A percentile compares a stretch with the other conserved stretches of the same genome.
Evolutionary conservation across 2,329 filamentous ascomycete species (phyloP).

Genomic region (Pseudopyricularia cyperi): DNA sequence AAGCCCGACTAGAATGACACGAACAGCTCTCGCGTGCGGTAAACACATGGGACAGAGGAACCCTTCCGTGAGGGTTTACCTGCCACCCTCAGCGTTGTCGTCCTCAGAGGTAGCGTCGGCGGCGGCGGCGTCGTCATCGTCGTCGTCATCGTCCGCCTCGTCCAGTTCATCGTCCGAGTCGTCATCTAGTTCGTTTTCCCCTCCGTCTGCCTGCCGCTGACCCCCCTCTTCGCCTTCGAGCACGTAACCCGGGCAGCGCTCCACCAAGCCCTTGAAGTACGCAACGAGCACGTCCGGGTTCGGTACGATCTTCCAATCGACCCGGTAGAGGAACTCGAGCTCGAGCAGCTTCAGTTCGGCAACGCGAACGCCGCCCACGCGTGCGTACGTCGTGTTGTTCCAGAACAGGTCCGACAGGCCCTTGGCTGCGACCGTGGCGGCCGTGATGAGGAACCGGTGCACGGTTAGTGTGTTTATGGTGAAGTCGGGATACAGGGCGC

Average conservation of each 20-base stretch:
- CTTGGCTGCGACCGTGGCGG: constrained; percentile 90
- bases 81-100: background rate
- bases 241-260: constrained; percentile 42
- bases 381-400: constrained; percentile 94
- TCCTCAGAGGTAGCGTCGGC: background rate
- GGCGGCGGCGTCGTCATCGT: constrained; percentile 11
- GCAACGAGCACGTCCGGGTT: constrained; percentile 87
- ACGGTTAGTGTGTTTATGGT: constrained; percentile 94
- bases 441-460: constrained; percentile 92
- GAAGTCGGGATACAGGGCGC: constrained; percentile 83
- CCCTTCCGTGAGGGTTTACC: background rate
- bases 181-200: constrained; percentile 16
- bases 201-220: constrained; percentile 14
- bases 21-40: background rate
- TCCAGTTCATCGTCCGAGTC: constrained; percentile 18
- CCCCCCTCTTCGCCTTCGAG: constrained; percentile 26
- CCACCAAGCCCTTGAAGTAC: constrained; percentile 82
- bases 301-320: constrained; percentile 95
- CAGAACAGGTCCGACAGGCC: constrained; percentile 94
- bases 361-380: constrained; percentile 83
- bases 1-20: background rate
- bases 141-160: constrained; percentile 19
- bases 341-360: constrained; percentile 84
- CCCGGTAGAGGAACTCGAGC: constrained; percentile 79
- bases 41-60: background rate